Evolutionary conservation across 2,329 filamentous ascomycete species (phyloP), one percentile per base, ranked within the genome.

Genomic region (Hyphodiscus sp.): DNA sequence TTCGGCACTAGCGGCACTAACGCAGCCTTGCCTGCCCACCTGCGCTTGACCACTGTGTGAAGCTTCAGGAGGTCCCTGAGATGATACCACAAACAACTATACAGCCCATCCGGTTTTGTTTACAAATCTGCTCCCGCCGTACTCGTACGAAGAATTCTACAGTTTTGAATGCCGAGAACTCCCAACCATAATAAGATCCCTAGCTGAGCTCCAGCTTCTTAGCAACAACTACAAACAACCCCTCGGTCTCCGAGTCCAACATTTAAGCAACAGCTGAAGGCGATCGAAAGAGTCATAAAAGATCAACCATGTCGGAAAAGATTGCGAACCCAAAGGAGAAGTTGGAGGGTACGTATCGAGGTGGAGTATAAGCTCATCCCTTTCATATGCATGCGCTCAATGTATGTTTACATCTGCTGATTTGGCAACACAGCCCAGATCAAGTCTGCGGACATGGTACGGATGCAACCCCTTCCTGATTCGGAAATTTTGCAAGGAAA

Each of bases 381-480:
- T 52, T 49, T 51, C 30, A 45, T 49, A 3, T 15, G 15, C n/a
- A 20, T 38, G 16, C 45, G 20, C 41, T 23, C 23, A 41, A 16
- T 11, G 5, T 20, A 3, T 23, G 48, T 43, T 29, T 38, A 38
- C 48, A 26, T 30, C 38, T 45, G 52, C 60, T 62, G 56, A 60
- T n/a, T 50, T 26, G 42, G 11, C 42, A 18, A 46, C 33, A 46
- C 49, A 99, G 94, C 90, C 59, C 91, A 96, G 75, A 86, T 99
- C 74, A 99, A 99, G 79, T 96, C 91, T 64, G 92, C 90, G 55
- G 94, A 99, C 70, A 99, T 99, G 94, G 94, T 97, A 80, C 72
- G 77, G 51, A 46, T 26, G 38, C 45, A 23, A 15, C 13, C n/a
- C 7, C 45, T 50, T 15, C 18, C 45, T 49, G 16, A 29, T 19